These are phyloP conservation scores for Brasenia schreberi DNA, from an alignment of 164 flowering plant genomes.

Conservation along the genomic window DNA sequence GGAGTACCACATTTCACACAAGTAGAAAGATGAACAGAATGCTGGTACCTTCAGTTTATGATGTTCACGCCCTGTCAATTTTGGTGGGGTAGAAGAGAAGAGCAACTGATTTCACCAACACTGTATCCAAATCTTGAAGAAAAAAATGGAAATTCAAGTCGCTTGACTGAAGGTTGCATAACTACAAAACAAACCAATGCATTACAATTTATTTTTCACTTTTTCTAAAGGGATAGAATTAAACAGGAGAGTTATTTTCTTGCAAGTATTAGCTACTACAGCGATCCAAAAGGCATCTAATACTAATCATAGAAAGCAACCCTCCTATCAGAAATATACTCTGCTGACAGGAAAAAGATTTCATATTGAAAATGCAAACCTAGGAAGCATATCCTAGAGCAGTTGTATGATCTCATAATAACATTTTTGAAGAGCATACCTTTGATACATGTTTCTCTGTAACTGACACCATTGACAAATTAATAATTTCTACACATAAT, in stretches of 20 bases:
- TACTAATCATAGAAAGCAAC: background rate
- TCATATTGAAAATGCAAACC: background rate
- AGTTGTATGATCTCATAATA: no score
- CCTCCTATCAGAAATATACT: background rate
- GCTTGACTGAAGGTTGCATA: background rate
- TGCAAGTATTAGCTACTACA: background rate
- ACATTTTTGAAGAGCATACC: no score
- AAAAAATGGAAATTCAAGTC: background rate
- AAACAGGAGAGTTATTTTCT: no score
- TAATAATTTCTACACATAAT: no score
- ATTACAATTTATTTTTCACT: no score
- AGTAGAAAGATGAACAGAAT: no score
- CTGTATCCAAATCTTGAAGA: background rate
- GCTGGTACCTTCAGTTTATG: background rate
- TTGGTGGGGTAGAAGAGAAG: background rate
- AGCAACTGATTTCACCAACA: background rate
- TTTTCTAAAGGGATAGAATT: no score
- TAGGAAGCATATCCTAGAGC: no score
- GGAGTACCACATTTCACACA: no score
- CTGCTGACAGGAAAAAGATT: background rate
- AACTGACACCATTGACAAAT: no score
- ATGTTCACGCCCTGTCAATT: background rate
- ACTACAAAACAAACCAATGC: background rate
- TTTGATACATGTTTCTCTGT: no score
- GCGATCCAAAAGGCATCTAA: background rate